Evolutionary conservation across 106 monocot genomes (phyloP).

Genomic region (Dioscorea zingiberensis): DNA sequence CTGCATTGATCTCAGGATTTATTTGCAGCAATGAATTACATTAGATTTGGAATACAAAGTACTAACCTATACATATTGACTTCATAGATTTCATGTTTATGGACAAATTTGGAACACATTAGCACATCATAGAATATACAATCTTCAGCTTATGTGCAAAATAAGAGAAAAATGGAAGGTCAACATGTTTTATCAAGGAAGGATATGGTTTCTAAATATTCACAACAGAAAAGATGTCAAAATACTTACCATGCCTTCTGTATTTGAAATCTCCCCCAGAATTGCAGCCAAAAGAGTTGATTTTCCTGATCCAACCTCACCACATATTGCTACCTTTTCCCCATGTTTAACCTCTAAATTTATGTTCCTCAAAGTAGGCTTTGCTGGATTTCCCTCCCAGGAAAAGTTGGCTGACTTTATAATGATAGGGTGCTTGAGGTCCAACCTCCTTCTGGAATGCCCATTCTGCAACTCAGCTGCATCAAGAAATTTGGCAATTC

Average conservation of each 20-base stretch:
- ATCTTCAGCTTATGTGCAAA: no score
- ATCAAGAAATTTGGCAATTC: constrained; percentile 72
- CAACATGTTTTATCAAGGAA: no score
- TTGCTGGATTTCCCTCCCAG: constrained; percentile 50
- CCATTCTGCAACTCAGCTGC: constrained; percentile 57
- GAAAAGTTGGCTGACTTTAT: constrained; percentile 51
- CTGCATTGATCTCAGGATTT: no score
- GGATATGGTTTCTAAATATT: no score
- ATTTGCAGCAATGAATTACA: no score
- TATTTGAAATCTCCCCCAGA: constrained; percentile 77
- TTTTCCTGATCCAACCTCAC: constrained; percentile 94
- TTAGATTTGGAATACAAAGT: no score
- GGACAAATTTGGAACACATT: no score
- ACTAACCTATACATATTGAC: no score
- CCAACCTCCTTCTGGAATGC: constrained; percentile 25
- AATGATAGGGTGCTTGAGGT: constrained; percentile 12
- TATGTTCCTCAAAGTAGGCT: constrained; percentile 44
- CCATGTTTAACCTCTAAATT: constrained; percentile 43
- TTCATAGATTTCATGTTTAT: no score
- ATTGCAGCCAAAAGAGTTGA: constrained; percentile 81
- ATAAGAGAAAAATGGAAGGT: no score
- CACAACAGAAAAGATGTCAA: neutral
- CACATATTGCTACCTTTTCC: constrained; percentile 93
- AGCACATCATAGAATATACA: no score
- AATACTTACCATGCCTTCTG: constrained; percentile 52